Percentiles rank a stretch among this genome's conserved stretches.
phyloP scores from a whole-genome alignment of 805 yeast species.

The Candida adriatica region DNA sequence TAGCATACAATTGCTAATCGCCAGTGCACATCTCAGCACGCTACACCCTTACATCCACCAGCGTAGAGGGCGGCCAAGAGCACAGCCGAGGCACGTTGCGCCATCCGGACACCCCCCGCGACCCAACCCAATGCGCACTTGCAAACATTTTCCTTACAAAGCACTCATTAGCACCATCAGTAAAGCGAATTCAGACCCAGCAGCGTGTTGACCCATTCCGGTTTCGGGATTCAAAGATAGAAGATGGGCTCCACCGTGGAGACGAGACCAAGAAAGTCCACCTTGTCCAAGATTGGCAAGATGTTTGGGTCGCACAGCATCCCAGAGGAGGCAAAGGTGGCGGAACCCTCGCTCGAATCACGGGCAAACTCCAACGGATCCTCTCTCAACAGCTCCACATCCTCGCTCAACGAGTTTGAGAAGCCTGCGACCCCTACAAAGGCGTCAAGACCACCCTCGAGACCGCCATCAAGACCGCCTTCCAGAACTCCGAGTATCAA shows the following conservation, averaged over 20 bases:
- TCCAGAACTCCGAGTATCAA: conserved; percentile 14
- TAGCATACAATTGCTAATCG: no score
- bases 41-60: no score
- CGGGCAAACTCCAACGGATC: conserved; percentile 7
- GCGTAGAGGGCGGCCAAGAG: no score
- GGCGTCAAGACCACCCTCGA: conserved; percentile 11
- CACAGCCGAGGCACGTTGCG: no score
- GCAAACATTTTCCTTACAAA: background rate
- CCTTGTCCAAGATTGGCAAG: conserved; percentile 25
- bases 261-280: conserved; percentile 22
- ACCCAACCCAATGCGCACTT: background rate
- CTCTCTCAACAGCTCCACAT: conserved; percentile 10
- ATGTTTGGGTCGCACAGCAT: conserved; percentile 19
- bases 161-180: background rate
- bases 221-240: no score
- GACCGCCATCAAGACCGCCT: conserved; percentile 14
- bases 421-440: conserved; percentile 7
- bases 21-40: no score
- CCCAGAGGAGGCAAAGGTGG: conserved; percentile 5
- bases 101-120: background rate
- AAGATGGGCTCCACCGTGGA: conserved; percentile 11
- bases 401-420: conserved; percentile 11
- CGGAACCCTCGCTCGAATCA: conserved; percentile 1
- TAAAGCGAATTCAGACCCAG: no score
- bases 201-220: no score